Conservation (phyloP, 2,329 filamentous ascomycete genomes). For the Hypoxylon sp. region DNA sequence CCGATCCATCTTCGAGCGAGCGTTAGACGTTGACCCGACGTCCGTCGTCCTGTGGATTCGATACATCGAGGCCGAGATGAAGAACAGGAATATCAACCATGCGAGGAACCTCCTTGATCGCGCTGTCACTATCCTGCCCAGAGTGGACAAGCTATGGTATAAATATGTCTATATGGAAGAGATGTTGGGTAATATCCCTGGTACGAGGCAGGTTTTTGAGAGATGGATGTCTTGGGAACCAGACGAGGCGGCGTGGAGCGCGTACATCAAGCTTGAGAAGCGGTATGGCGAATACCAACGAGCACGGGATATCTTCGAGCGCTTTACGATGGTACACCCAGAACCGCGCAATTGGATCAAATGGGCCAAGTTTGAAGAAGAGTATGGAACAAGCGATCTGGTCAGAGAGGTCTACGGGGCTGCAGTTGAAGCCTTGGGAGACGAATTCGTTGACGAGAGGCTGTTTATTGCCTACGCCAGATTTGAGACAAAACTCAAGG, state of each 20-base stretch:
- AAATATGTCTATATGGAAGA: constrained; percentile 99
- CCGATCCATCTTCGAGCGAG: constrained; percentile 92
- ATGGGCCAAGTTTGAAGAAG: constrained; percentile 97
- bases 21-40: constrained; percentile 90
- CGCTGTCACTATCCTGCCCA: constrained; percentile 90
- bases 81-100: constrained; percentile 94
- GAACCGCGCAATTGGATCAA: constrained; percentile 99
- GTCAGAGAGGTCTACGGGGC: constrained; percentile 92
- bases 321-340: constrained; percentile 92
- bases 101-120: constrained; percentile 93
- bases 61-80: constrained; percentile 97
- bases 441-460: constrained; percentile 96
- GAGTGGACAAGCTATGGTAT: constrained; percentile 98
- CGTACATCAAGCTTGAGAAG: constrained; percentile 98
- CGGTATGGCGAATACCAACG: constrained; percentile 91
- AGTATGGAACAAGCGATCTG: constrained; percentile 89
- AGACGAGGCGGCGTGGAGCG: constrained; percentile 93
- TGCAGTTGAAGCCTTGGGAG: constrained; percentile 89
- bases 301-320: constrained; percentile 88
- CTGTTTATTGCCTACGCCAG: constrained; percentile 96
- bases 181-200: constrained; percentile 93
- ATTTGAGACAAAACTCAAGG: constrained; percentile 94
- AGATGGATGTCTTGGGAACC: constrained; percentile 99
- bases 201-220: constrained; percentile 94
- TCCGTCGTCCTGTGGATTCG: constrained; percentile 89